phyloP scores from a whole-genome alignment of 192 early-diverging fungal genomes.

The Coemansia sp. region DNA sequence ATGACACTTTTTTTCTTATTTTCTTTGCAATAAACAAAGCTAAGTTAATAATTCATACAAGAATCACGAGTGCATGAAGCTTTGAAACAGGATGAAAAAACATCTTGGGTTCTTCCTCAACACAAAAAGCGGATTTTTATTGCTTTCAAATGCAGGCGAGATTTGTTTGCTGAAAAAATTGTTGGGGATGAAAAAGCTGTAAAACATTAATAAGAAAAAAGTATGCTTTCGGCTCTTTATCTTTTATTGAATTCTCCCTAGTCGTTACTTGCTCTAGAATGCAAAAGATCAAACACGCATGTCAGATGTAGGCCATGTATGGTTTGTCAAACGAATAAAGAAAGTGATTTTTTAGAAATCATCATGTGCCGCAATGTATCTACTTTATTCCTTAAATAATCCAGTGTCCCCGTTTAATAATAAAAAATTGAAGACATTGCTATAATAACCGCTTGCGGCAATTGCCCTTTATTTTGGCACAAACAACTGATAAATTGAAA shows the following conservation, averaged over 20 bases:
- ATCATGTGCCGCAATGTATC: background rate
- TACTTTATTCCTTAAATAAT: background rate
- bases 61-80: background rate
- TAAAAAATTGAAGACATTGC: background rate
- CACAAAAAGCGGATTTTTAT: background rate
- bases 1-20: background rate
- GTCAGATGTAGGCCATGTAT: background rate
- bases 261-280: background rate
- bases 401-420: background rate
- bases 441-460: background rate
- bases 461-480: background rate
- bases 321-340: background rate
- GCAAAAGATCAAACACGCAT: background rate
- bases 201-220: background rate
- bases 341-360: background rate
- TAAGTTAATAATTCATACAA: background rate
- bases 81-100: background rate
- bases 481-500: background rate
- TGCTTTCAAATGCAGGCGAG: background rate
- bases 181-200: background rate
- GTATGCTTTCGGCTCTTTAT: background rate
- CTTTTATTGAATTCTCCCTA: background rate
- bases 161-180: background rate
- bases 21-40: background rate
- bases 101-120: background rate